Percentiles rank a stretch among this genome's conserved stretches.
Evolutionary conservation across 140 eudicot genomes (phyloP).

Genomic region (Stevia rebaudiana): DNA sequence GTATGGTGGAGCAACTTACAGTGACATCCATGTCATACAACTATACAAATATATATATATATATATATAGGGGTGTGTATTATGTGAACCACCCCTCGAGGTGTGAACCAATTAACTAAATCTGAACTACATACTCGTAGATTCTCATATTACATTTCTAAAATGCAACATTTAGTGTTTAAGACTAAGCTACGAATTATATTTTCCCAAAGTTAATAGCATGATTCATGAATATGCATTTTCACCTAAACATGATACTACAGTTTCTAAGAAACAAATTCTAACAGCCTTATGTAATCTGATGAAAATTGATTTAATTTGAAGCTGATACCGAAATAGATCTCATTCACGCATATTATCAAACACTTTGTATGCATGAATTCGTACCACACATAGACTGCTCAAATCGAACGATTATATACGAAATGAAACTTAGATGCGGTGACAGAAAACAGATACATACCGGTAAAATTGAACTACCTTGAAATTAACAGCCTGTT

Average conservation of each 20-base stretch:
- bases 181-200: too few species aligned
- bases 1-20: too few species aligned
- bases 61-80: too few species aligned
- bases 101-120: too few species aligned
- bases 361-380: neutral
- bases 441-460: neutral
- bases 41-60: too few species aligned
- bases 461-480: neutral
- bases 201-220: too few species aligned
- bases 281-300: neutral
- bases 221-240: too few species aligned
- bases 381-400: neutral
- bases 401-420: neutral
- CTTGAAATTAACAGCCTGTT: neutral
- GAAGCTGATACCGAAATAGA: neutral
- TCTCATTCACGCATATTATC: conserved; percentile 1
- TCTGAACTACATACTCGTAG: too few species aligned
- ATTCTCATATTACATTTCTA: too few species aligned
- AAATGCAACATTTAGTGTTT: too few species aligned
- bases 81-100: too few species aligned
- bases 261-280: neutral
- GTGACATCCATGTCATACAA: too few species aligned
- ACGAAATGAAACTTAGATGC: neutral
- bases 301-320: neutral
- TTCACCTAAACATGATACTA: neutral